Evolutionary conservation across 192 early-diverging fungal genomes (phyloP), one percentile per base, ranked within the genome.

Genomic region (Dissophora ornata): DNA sequence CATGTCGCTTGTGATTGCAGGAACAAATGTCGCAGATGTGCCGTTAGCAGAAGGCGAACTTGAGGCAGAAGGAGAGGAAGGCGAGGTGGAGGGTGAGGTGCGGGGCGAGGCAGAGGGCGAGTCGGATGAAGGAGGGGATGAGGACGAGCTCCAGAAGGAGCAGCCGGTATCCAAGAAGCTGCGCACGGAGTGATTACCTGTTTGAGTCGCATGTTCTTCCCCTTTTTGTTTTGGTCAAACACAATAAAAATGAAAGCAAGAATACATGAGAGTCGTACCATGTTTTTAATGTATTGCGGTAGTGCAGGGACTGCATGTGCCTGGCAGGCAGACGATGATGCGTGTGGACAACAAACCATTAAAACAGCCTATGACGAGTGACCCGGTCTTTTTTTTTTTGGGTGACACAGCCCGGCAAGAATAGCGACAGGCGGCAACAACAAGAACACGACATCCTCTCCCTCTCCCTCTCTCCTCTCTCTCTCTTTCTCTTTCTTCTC

Each of bases 1-100:
- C 46, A 77, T 62, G 58, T 42, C 24, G 1, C 46, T 77, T 2
- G 46, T 67, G 13, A 40, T 42, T 25, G 16, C 22, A 48, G 9
- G 21, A 7, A 38, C 46, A 32, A n/a, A 3, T 25, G 33, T 6
- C 28, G 46, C 2, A 25, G 26, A 29, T 25, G 15, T 0, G 29
- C 48, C 8, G 30, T 34, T 32, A 18, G 62, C 10, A 29, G 26
- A 32, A 4, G 46, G 45, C 25, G 67, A 34, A 15, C 25, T 21
- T 25, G 41, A 47, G 25, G 67, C 16, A 25, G 66, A 24, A 12
- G 47, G 29, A 49, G 46, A 52, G 29, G 67, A 53, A 3, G 67
- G 25, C 33, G 29, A 50, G 10, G 34, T 26, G 0, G 57, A 53
- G 36, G 67, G 53, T 0, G 57, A 30, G 0, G n/a, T n/a, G n/a